Evolutionary conservation across 164 flowering plant genomes (phyloP), one percentile per base, ranked within the genome.

Genomic region (Sextonia rubra): DNA sequence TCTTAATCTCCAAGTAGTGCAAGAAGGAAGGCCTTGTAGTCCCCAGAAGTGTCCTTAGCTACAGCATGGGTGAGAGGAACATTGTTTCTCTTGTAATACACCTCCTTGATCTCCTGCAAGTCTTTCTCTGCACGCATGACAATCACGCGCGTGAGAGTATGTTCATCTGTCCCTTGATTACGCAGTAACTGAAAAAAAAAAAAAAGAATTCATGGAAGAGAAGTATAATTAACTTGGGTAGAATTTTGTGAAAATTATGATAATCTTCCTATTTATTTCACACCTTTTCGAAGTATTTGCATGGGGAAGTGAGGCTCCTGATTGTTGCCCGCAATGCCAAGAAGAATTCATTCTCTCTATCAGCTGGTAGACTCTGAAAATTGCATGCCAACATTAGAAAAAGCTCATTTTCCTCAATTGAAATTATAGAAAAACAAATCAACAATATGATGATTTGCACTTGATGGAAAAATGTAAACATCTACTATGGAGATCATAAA

Each of bases 41-140:
- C 86, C 20, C 98, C 94, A 75, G 87, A 81, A 68, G 92, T 91
- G 14, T 89, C 93, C 81, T 86, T 86, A 30, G 81, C 82, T 11
- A 94, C 79, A 12, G 89, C 93, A 5, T 83, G 66, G 4, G 86
- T 89, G 30, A 94, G 84, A 71, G 85, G 27, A 7, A 80, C 82
- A 69, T 86, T 91, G 89, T 90, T 88, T 64, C 97, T 86, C 75
- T 83, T 83, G 74, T 82, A 82, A 78, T 86, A 94, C 70, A 78
- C 79, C 66, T 91, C 94, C 71, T 87, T 90, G 73, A 94, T 94
- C 60, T 81, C 80, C 75, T 73, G 48, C 86, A 93, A 77, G 76
- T 94, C 93, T 70, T 80, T 83, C 82, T 91, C 98, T 1, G 98
- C 97, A 15, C 90, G 81, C 2, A 90, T 86, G 12, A 88, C 85